Base-by-base conservation (phyloP, 768 basidiomycete genomes). In the Tricholoma terreum region DNA sequence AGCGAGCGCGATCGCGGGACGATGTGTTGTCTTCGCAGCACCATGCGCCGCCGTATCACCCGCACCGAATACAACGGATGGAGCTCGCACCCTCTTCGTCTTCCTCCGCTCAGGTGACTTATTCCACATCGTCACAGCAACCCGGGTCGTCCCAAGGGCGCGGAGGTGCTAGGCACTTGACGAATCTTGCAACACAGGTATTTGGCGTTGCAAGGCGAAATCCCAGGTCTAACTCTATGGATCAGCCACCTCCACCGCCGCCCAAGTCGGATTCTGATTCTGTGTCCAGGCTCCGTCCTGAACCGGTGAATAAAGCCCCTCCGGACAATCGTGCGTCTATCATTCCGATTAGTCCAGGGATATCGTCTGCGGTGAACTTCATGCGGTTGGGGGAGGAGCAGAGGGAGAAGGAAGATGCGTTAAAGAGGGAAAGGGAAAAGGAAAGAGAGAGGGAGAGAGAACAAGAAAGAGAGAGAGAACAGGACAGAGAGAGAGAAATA, bases 281-380 rank as follows among this genome's bases (percentile, higher is more conserved):
- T 6, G 12, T 24, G 36, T 35, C 56, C 12, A 40, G 50, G 30
- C 40, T 49, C n/a, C 46, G 46, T n/a, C 46, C 46, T 1, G 33
- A 15, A 38, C 34, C 53, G 40, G 36, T 40, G 27, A 33, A 7
- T n/a, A 12, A 15, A 46, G 50, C 62, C n/a, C n/a, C n/a, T 49
- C 58, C 61, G 19, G 59, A 67, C 53, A 75, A 77, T 59, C 75
- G 80, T 53, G 69, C 65, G 15, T 84, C 85, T 12, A 73, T 85
- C 52, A 79, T 86, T 40, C 77, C 83, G 30, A 70, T 83, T 40
- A 84, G 80, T 65, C 80, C 85, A 1, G 82, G 76, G 2, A 80
- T 87, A 34, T 78, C 78, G 3, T 81, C 83, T 24, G 83, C 87
- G 15, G 73, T 87, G 46, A 78, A 79, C 50, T 84, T 76, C 63